Percentiles rank a stretch among this genome's conserved stretches.
Evolutionary conservation across 2,329 filamentous ascomycete species (phyloP).

Genomic region (Mollisia scopiformis): DNA sequence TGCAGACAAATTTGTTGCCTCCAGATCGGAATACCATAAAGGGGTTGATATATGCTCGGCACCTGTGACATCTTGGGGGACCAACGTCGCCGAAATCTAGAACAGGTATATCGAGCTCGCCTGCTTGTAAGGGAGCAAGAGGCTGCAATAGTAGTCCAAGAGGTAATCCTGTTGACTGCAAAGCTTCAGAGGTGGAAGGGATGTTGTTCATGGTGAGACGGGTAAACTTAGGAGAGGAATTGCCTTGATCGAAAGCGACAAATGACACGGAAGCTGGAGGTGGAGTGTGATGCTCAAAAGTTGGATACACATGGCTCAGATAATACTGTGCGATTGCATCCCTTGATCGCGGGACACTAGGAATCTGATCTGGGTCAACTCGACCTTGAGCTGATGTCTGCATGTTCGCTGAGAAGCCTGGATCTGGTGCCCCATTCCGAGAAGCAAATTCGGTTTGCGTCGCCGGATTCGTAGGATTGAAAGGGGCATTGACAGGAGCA

Average conservation of each 20-base stretch:
- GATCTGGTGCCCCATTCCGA: conserved; percentile 41
- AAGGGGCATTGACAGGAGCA: conserved; percentile 56
- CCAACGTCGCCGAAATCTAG: conserved; percentile 92
- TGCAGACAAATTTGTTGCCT: conserved; percentile 96
- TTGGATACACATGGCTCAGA: conserved; percentile 86
- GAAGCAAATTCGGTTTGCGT: conserved; percentile 51
- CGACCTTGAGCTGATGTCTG: conserved; percentile 69
- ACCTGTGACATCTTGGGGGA: conserved; percentile 88
- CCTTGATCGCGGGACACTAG: conserved; percentile 84
- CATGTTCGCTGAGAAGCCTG: conserved; percentile 46
- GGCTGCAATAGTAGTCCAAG: conserved; percentile 89
- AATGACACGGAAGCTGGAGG: conserved; percentile 88
- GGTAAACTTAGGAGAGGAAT: conserved; percentile 92
- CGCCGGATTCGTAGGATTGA: conserved; percentile 46
- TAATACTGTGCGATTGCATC: conserved; percentile 84
- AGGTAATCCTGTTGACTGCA: conserved; percentile 80
- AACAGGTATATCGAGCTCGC: conserved; percentile 86
- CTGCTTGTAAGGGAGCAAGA: conserved; percentile 78
- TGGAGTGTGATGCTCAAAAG: conserved; percentile 90
- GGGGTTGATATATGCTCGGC: conserved; percentile 95
- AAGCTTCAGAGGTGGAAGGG: conserved; percentile 77
- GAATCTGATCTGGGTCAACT: conserved; percentile 90
- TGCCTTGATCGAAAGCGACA: conserved; percentile 94
- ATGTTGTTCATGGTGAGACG: conserved; percentile 94
- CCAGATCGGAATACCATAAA: conserved; percentile 97